Evolutionary conservation across 148 eudicot genomes (phyloP).

Genomic region (Vaccinium vitisidaea): DNA sequence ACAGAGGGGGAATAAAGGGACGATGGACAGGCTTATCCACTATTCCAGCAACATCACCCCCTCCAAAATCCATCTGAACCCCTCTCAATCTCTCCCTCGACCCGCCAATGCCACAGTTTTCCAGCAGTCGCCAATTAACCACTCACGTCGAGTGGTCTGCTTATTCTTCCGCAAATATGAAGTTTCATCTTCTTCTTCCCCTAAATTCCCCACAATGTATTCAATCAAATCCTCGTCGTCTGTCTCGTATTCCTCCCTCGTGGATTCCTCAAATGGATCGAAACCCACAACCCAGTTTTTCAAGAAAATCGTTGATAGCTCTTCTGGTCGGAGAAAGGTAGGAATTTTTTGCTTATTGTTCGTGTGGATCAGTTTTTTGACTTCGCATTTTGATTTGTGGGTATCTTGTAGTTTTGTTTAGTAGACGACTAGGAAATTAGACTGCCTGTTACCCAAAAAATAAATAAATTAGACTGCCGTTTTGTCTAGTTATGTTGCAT

Average conservation of each 20-base stretch:
- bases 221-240: not conserved
- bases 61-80: constrained; percentile 33
- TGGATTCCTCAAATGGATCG: constrained; percentile 11
- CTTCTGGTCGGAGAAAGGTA: constrained; percentile 7
- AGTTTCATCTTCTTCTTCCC: not conserved
- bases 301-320: not conserved
- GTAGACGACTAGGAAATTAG: no score
- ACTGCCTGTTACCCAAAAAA: no score
- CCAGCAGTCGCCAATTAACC: not conserved
- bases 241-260: not conserved
- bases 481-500: not conserved
- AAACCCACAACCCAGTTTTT: not conserved
- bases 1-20: not conserved
- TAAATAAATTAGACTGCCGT: not conserved
- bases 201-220: not conserved
- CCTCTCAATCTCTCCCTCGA: constrained; percentile 34
- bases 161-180: constrained; percentile 12
- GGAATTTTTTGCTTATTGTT: not conserved
- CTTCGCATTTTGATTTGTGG: no score
- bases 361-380: not conserved
- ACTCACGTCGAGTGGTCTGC: constrained; percentile 22
- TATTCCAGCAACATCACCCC: constrained; percentile 31
- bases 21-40: constrained; percentile 61
- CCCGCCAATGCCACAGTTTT: constrained; percentile 26
- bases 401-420: not conserved